Percentiles rank a stretch among this genome's conserved stretches.
Evolutionary conservation across 1,284 basidiomycete species (phyloP).

Genomic region (Acaromyces ingoldii): DNA sequence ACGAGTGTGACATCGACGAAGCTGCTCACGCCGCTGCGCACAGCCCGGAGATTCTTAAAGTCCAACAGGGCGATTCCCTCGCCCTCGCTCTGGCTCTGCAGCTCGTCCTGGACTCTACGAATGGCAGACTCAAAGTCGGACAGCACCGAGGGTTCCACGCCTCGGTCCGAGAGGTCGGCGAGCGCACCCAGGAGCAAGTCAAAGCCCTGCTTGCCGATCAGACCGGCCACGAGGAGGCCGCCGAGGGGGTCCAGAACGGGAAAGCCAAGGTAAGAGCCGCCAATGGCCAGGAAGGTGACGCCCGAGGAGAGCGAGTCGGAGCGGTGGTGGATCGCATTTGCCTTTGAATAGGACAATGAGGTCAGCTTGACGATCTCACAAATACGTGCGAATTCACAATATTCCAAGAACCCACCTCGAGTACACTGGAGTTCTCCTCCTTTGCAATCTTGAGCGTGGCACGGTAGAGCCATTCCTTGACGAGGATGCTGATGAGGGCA

Average conservation of each 20-base stretch:
- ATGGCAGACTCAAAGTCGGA: conserved; percentile 59
- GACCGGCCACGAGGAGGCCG: conserved; percentile 78
- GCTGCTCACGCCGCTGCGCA: conserved; percentile 38
- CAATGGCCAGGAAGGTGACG: conserved; percentile 43
- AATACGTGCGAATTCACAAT: not conserved
- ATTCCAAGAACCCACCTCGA: conserved; percentile 62
- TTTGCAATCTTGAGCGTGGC: conserved; percentile 66
- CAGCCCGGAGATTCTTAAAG: conserved; percentile 33
- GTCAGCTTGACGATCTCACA: not conserved
- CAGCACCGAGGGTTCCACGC: conserved; percentile 63
- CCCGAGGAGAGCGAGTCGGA: conserved; percentile 62
- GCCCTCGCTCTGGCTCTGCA: not conserved
- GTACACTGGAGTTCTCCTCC: conserved; percentile 80
- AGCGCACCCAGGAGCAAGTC: conserved; percentile 68
- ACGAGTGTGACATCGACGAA: conserved; percentile 40
- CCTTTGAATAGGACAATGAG: conserved; percentile 4
- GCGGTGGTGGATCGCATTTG: conserved; percentile 66
- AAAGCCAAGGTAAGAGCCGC: conserved; percentile 76
- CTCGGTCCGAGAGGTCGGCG: conserved; percentile 77
- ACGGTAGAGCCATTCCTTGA: conserved; percentile 86
- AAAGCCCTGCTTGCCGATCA: conserved; percentile 82
- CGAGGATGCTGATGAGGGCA: conserved; percentile 70
- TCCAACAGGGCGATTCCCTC: conserved; percentile 10
- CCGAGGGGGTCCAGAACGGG: conserved; percentile 86
- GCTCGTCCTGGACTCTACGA: conserved; percentile 19